Evolutionary conservation across 352 stramenopile species (phyloP).

Genomic region (Bremia lactucae): DNA sequence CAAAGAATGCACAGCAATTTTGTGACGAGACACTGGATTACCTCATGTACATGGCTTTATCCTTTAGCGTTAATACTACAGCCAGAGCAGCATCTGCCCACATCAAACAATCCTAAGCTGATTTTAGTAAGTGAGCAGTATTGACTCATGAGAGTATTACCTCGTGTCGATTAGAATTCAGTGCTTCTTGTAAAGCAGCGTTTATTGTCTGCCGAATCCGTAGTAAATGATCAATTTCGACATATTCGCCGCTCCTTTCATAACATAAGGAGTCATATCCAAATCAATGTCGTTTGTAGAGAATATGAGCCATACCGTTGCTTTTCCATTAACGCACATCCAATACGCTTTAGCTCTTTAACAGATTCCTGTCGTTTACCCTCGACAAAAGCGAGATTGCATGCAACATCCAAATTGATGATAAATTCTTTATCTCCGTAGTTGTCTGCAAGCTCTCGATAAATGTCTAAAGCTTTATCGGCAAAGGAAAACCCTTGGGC

Average conservation of each 20-base stretch:
- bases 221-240: conserved; percentile 4
- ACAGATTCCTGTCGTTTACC: conserved; percentile 26
- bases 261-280: neutral
- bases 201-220: conserved; percentile 33
- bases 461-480: conserved; percentile 45
- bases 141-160: conserved; percentile 9
- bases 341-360: conserved; percentile 30
- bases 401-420: conserved; percentile 63
- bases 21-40: conserved; percentile 7
- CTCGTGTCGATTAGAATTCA: conserved; percentile 30
- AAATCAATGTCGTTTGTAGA: no score
- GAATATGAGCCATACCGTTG: conserved; percentile 28
- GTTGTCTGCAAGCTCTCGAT: conserved; percentile 45
- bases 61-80: conserved; percentile 10
- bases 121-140: neutral
- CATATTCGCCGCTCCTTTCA: conserved; percentile 6
- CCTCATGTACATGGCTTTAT: conserved; percentile 49
- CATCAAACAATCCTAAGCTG: conserved; percentile 35
- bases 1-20: neutral
- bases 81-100: conserved; percentile 29
- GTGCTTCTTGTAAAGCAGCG: conserved; percentile 29
- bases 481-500: conserved; percentile 34
- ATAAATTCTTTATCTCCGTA: conserved; percentile 42
- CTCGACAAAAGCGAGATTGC: conserved; percentile 30
- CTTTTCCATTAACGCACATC: conserved; percentile 14